Evolutionary conservation across 495 filamentous ascomycete species (phyloP).

Genomic region (Paragyromitra xinjiangensis): DNA sequence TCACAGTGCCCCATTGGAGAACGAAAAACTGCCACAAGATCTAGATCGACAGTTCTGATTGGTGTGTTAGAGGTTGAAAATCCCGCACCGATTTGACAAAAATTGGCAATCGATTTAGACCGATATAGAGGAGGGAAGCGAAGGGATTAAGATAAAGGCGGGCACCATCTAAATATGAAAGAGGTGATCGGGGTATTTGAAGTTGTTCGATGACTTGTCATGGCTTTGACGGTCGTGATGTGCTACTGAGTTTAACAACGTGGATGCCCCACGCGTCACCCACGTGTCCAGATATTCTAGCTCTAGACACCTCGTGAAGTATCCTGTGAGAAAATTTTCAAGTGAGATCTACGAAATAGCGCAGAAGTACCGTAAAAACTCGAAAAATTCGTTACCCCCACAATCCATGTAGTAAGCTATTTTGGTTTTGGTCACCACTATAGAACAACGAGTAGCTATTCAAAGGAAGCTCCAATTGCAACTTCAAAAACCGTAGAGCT

Average conservation of each 20-base stretch:
- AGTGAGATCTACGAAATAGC: neutral
- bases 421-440: too few relatives aligned
- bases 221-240: neutral
- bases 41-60: conserved; percentile 1
- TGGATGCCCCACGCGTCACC: conserved; percentile 17
- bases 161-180: neutral
- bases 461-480: too few relatives aligned
- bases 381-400: too few relatives aligned
- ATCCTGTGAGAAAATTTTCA: conserved; percentile 1
- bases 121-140: neutral
- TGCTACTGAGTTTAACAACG: conserved; percentile 11
- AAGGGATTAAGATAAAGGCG: neutral
- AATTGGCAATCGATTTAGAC: neutral
- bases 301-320: neutral
- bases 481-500: too few relatives aligned
- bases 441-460: too few relatives aligned
- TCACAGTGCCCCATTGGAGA: neutral
- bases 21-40: neutral
- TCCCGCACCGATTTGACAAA: neutral
- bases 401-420: too few relatives aligned
- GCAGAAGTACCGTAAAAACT: neutral
- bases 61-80: neutral
- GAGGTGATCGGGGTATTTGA: neutral
- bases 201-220: neutral
- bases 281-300: conserved; percentile 21